A percentile compares a stretch with the other conserved stretches of the same genome.
Evolutionary conservation across 805 yeast genomes (phyloP).

Genomic region (Metschnikowia proteae): DNA sequence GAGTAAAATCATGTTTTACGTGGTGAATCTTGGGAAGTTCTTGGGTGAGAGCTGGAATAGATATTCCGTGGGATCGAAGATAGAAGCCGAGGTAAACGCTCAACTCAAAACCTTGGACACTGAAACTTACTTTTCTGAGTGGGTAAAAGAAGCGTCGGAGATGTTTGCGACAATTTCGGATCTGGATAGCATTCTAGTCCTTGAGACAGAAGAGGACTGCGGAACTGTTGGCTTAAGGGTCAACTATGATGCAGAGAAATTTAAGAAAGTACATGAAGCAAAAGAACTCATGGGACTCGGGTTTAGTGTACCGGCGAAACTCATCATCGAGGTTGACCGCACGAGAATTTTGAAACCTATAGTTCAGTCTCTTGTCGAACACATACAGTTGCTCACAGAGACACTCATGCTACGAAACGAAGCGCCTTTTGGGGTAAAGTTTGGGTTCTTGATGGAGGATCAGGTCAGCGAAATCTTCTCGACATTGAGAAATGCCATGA

Average conservation of each 20-base stretch:
- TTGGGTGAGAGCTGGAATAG: conserved; percentile 38
- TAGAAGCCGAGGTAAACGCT: conserved; percentile 46
- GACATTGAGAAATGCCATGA: conserved; percentile 8
- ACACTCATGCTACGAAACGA: conserved; percentile 19
- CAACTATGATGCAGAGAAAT: conserved; percentile 3
- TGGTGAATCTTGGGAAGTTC: conserved; percentile 19
- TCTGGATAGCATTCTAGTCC: conserved; percentile 2
- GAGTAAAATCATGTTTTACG: conserved; percentile 24
- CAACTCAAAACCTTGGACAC: conserved; percentile 48
- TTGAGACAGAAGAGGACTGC: background rate
- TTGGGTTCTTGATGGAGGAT: conserved; percentile 38
- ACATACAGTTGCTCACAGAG: conserved; percentile 39
- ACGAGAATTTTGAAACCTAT: conserved; percentile 54
- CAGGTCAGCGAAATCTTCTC: conserved; percentile 32
- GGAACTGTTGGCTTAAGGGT: conserved; percentile 1
- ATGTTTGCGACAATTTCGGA: background rate
- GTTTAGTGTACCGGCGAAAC: conserved; percentile 53
- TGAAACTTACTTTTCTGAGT: conserved; percentile 38
- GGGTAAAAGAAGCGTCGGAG: conserved; percentile 39
- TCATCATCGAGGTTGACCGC: conserved; percentile 46
- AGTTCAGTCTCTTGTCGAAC: conserved; percentile 52
- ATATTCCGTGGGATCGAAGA: conserved; percentile 51
- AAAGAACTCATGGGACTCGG: conserved; percentile 33
- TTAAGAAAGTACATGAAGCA: conserved; percentile 6
- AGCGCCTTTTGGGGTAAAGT: conserved; percentile 37